phyloP scores from a whole-genome alignment of 2,329 filamentous ascomycete genomes.

The Cladosporium colombiae region DNA sequence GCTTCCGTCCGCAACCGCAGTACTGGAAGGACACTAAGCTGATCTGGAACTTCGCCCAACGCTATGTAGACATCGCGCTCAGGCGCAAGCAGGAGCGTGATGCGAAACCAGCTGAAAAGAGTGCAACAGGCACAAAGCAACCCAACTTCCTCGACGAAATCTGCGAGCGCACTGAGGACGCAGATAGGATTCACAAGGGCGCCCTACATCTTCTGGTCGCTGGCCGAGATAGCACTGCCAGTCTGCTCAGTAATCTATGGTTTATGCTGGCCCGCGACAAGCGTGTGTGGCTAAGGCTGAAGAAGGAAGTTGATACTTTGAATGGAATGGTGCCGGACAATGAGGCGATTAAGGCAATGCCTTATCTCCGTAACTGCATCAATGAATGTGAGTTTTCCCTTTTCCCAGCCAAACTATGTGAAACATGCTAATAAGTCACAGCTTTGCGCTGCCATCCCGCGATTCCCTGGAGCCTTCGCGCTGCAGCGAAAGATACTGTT shows the following conservation, averaged over 20 bases:
- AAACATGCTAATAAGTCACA: too few species aligned
- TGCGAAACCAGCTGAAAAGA: not conserved
- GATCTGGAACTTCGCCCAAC: constrained; percentile 47
- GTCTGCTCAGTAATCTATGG: constrained; percentile 46
- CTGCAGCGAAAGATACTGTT: constrained; percentile 41
- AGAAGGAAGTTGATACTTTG: constrained; percentile 27
- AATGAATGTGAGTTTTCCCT: constrained; percentile 57
- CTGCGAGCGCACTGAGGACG: constrained; percentile 7
- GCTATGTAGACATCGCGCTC: constrained; percentile 49
- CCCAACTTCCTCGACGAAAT: constrained; percentile 13
- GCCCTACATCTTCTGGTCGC: constrained; percentile 52
- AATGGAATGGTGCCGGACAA: constrained; percentile 44
- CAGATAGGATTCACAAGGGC: constrained; percentile 39
- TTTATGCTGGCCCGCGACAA: constrained; percentile 31
- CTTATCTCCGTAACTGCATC: constrained; percentile 57
- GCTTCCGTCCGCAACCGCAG: constrained; percentile 39
- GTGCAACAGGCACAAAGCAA: not conserved
- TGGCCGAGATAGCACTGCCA: constrained; percentile 55
- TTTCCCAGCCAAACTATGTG: too few species aligned
- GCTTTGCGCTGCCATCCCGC: constrained; percentile 15
- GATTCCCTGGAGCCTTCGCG: constrained; percentile 7
- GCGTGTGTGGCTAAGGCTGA: constrained; percentile 27
- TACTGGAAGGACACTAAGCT: constrained; percentile 41
- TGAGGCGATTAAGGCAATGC: constrained; percentile 28
- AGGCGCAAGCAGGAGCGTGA: constrained; percentile 22